Base-by-base conservation (phyloP, 140 eudicot species). In the Erigeron philadelphicus region DNA sequence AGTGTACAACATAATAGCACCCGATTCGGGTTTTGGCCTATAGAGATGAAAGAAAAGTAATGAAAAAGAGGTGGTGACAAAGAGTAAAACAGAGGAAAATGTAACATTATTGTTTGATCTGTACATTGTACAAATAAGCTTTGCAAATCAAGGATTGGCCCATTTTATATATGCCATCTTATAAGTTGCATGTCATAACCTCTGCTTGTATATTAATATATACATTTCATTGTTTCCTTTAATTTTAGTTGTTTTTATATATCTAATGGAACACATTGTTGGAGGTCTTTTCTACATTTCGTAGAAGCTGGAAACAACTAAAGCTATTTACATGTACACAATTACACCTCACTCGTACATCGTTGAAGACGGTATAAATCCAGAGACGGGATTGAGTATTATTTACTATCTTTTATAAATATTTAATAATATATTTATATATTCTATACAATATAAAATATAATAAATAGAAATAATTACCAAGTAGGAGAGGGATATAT, bases 51-150 rank as follows among this genome's bases (percentile, higher is more conserved):
- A 42, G 64, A 21, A 54, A 73, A 16, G 19, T 18, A 64, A 58
- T 50, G 11, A 64, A 72, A 50, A 45, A 17, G 53, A 69, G 55
- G 56, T 58, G 46, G 74, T 47, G 69, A 68, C 18, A 41, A 60
- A 69, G 64, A 44, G 31, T n/a, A 47, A 68, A 25, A 25, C 4
- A 66, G 42, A 64, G 65, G 72, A 79, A 76, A 68, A 35, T 72
- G 75, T 79, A 72, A 12, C 75, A 76, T 76, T 68, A 58, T 79
- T 71, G 63, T 71, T 64, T 55, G 68, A 64, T 63, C 68, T 72
- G 79, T 75, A 77, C 77, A 77, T 77, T 77, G 77, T 67, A 67
- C 81, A 68, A 76, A 67, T 61, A 64, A 43, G 79, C 82, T 76
- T 71, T 41, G 31, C 67, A 38, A 61, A 42, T 70, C 55, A 80